Percentiles rank a stretch among this genome's conserved stretches.
phyloP scores from a whole-genome alignment of 352 stramenopile genomes.

The Stephanocyclus meneghinianus region DNA sequence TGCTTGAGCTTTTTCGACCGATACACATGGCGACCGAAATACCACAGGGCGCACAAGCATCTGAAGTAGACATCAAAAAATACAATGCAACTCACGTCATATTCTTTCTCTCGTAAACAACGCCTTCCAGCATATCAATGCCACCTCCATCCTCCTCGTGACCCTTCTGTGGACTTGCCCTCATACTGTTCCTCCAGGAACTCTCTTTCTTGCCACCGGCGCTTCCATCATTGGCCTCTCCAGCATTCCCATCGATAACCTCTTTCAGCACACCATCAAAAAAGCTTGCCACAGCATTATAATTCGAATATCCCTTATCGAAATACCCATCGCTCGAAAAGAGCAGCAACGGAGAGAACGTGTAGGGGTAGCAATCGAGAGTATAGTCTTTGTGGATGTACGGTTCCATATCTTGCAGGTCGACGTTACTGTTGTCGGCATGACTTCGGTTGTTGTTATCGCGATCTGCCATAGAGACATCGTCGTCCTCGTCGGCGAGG shows the following conservation, averaged over 20 bases:
- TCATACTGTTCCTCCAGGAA: constrained; percentile 2
- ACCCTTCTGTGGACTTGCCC: not conserved
- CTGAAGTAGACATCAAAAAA: not conserved
- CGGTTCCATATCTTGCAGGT: not conserved
- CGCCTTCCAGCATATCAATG: constrained; percentile 57
- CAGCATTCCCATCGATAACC: not conserved
- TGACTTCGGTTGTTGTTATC: not conserved
- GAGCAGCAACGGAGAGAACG: constrained; percentile 61
- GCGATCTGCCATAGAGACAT: constrained; percentile 7
- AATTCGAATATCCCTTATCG: constrained; percentile 65
- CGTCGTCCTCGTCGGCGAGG: not conserved
- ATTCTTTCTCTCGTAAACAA: constrained; percentile 68
- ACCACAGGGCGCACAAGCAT: not conserved
- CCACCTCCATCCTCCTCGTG: constrained; percentile 7
- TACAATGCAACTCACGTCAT: constrained; percentile 17
- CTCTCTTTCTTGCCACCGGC: not conserved
- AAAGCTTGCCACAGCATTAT: constrained; percentile 62
- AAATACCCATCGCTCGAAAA: constrained; percentile 56
- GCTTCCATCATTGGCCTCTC: not conserved
- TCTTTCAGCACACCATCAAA: constrained; percentile 44
- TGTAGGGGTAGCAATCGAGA: constrained; percentile 67
- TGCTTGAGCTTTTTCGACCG: not conserved
- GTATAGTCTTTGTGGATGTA: constrained; percentile 2
- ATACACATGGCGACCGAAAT: not conserved
- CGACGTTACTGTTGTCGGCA: not conserved